A percentile compares a stretch with the other conserved stretches of the same genome.
Evolutionary conservation across 352 stramenopile genomes (phyloP).

Genomic region (Globisporangium abappressorium): DNA sequence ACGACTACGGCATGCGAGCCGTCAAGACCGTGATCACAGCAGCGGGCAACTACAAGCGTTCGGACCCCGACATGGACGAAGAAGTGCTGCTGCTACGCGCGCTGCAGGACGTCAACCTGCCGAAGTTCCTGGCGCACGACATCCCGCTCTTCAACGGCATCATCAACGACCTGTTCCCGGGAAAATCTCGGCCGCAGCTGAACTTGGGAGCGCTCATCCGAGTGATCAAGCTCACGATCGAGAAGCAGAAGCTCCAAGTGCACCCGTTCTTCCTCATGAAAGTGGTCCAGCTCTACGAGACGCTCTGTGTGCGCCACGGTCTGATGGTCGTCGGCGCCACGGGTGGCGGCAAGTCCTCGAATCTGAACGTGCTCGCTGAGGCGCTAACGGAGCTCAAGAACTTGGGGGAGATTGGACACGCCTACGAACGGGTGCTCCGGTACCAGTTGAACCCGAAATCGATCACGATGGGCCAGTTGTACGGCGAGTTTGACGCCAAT

Average conservation of each 20-base stretch:
- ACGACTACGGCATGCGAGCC: slow-evolving; percentile 96
- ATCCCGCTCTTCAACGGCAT: slow-evolving; percentile 94
- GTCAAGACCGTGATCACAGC: slow-evolving; percentile 96
- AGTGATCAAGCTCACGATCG: slow-evolving; percentile 87
- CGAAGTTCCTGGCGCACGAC: slow-evolving; percentile 95
- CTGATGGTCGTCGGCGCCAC: slow-evolving; percentile 95
- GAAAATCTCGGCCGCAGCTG: slow-evolving; percentile 84
- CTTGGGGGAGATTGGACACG: slow-evolving; percentile 64
- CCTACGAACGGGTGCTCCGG: slow-evolving; percentile 84
- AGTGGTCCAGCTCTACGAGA: slow-evolving; percentile 94
- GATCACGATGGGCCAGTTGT: slow-evolving; percentile 95
- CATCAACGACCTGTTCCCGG: slow-evolving; percentile 93
- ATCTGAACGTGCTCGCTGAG: slow-evolving; percentile 83
- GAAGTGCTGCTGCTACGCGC: slow-evolving; percentile 91
- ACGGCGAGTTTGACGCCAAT: slow-evolving; percentile 94
- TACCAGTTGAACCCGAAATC: slow-evolving; percentile 94
- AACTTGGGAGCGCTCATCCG: slow-evolving; percentile 87
- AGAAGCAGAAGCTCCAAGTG: slow-evolving; percentile 79
- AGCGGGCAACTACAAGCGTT: slow-evolving; percentile 93
- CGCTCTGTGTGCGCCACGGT: slow-evolving; percentile 92
- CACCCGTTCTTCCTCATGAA: slow-evolving; percentile 93
- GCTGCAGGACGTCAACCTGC: slow-evolving; percentile 94
- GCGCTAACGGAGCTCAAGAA: slow-evolving; percentile 86
- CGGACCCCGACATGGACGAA: slow-evolving; percentile 92
- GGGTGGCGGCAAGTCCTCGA: slow-evolving; percentile 89